Evolutionary conservation across 768 basidiomycete species (phyloP), one percentile per base, ranked within the genome.

Genomic region (Hysterangium stoloniferum): DNA sequence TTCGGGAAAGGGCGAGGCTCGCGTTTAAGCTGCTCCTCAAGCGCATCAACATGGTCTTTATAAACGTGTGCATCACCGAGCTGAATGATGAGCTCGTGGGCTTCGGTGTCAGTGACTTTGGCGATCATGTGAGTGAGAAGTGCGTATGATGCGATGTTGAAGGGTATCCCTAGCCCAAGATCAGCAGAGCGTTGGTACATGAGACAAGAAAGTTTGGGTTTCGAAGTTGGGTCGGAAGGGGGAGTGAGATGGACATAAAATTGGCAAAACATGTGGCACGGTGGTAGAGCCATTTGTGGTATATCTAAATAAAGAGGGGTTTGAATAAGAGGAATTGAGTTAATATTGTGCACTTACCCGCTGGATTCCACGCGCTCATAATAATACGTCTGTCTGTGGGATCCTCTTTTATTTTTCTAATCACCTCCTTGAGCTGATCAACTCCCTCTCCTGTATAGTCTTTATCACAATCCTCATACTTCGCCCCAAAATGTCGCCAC

Each of bases 121-220:
- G 95, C 94, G 56, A 99, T 80, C 89, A 99, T 93, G 67, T 97
- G 93, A 0, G 94, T 96, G 48, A 99, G 80, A 19, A 99, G 78
- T 5, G 96, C 88, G 66, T 98, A 99, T 0, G 96, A 98, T 11
- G 95, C 96, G 66, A 99, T 98, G 67, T 99, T 99, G 78, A 99
- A 99, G 0, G 95, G 95, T 43, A 99, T 89, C 2, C 95, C 95
- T 33, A 99, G 87, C 1, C 95, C 95, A 6, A 97, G 78, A 64
- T 99, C 95, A 15, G 94, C 94, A 11, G 95, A 97, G 41, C 96
- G 88, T 62, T 98, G 95, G 71, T 84, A 97, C 92, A 98, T 93
- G 38, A 95, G 75, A 66, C 94, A 97, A 7, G 91, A 94, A 15
- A 98, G 82, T 51, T 77, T 78, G 7, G 84, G 84, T 56, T 79